Evolutionary conservation across 2,329 filamentous ascomycete genomes (phyloP).

Genomic region (Ascochyta clinopodiicola): DNA sequence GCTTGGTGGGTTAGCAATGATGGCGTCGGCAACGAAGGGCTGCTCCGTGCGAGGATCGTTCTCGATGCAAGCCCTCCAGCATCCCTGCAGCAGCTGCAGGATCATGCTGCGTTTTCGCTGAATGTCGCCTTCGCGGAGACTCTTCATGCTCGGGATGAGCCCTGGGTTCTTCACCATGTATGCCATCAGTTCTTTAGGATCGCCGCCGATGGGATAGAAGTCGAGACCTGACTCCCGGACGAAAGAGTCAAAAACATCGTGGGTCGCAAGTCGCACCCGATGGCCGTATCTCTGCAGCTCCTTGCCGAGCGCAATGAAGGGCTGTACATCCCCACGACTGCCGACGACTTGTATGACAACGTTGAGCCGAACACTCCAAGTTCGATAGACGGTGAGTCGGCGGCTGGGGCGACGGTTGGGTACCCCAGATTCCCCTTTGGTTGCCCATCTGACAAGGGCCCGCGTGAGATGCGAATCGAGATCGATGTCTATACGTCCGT

Average conservation of each 20-base stretch:
- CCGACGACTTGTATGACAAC: conserved; percentile 64
- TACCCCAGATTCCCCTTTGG: too few relatives aligned
- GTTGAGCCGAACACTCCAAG: too few relatives aligned
- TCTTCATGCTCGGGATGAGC: too few relatives aligned
- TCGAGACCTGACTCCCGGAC: conserved; percentile 39
- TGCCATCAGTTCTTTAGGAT: conserved; percentile 53
- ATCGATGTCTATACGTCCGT: too few relatives aligned
- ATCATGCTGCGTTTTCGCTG: too few relatives aligned
- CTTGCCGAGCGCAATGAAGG: conserved; percentile 64
- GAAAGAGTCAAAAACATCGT: conserved; percentile 24
- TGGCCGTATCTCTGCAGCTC: conserved; percentile 49
- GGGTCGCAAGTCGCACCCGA: conserved; percentile 38
- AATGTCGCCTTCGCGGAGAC: too few relatives aligned
- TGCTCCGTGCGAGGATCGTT: conserved; percentile 40
- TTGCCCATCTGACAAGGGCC: too few relatives aligned
- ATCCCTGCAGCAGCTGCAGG: conserved; percentile 30
- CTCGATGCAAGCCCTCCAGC: conserved; percentile 44
- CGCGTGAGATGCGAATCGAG: too few relatives aligned
- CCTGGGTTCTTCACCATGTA: neutral
- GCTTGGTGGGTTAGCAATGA: conserved; percentile 78
- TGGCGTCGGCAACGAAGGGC: conserved; percentile 82
- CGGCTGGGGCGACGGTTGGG: too few relatives aligned
- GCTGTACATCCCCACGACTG: too few relatives aligned
- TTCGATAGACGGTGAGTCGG: too few relatives aligned
- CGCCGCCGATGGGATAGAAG: conserved; percentile 42